Evolutionary conservation across 176 grass and related monocot genomes (phyloP).

Genomic region (Zoysia pacifica): DNA sequence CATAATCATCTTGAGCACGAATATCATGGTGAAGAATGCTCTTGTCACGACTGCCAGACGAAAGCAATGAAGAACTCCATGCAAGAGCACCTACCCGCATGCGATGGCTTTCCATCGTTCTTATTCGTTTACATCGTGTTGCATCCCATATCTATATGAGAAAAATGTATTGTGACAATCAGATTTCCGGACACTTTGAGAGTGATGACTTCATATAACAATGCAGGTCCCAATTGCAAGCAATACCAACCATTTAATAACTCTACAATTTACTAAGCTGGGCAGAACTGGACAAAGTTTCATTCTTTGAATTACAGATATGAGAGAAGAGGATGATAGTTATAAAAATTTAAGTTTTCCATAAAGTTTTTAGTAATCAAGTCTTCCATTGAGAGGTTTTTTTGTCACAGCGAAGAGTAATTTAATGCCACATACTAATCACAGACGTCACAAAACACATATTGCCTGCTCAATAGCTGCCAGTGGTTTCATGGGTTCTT

Average conservation of each 20-base stretch:
- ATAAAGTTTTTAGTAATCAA: too few relatives aligned
- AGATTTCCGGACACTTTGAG: neutral
- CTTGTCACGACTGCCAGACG: constrained; percentile 91
- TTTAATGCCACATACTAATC: too few relatives aligned
- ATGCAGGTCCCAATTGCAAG: neutral
- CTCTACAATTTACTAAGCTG: too few relatives aligned
- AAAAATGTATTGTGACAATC: constrained; percentile 33
- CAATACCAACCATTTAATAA: neutral
- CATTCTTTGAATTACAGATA: too few relatives aligned
- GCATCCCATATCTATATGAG: constrained; percentile 90
- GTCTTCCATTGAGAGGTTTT: too few relatives aligned
- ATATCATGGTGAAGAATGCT: constrained; percentile 86
- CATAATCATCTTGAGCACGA: constrained; percentile 78
- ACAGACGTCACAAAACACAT: too few relatives aligned
- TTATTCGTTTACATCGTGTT: constrained; percentile 68
- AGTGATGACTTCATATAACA: neutral
- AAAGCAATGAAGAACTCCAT: constrained; percentile 93
- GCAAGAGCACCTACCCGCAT: constrained; percentile 91
- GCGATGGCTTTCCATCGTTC: constrained; percentile 81
- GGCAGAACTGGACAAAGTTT: too few relatives aligned
- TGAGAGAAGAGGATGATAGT: too few relatives aligned
- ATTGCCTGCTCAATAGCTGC: too few relatives aligned
- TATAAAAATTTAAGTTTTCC: too few relatives aligned
- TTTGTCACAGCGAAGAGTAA: too few relatives aligned
- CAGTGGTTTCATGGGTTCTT: too few relatives aligned